Evolutionary conservation across 129 eudicot species (phyloP).

Genomic region (Helianthus annuus): HanXRQr2.0-SUNRISE NC_035447.2:165906441-165906940

Average conservation of each 20-base stretch:
- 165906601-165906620: background rate
- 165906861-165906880: no score
- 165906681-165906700: conserved; percentile 15
- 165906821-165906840: no score
- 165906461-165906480: conserved; percentile 3
- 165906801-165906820: no score
- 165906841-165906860: no score
- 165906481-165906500: conserved; percentile 17
- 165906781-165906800: background rate
- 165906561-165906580: conserved; percentile 12
- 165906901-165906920: no score
- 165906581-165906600: conserved; percentile 1
- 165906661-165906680: background rate
- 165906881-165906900: no score
- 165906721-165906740: conserved; percentile 11
- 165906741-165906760: conserved; percentile 14
- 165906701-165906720: conserved; percentile 13
- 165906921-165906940: no score
- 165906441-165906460: background rate
- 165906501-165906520: background rate
- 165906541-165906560: conserved; percentile 11
- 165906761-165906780: background rate
- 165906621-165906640: background rate
- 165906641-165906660: background rate
- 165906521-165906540: background rate